Evolutionary conservation across 2,329 filamentous ascomycete genomes (phyloP), one percentile per base, ranked within the genome.

Genomic region (Emergomyces orientalis): DNA sequence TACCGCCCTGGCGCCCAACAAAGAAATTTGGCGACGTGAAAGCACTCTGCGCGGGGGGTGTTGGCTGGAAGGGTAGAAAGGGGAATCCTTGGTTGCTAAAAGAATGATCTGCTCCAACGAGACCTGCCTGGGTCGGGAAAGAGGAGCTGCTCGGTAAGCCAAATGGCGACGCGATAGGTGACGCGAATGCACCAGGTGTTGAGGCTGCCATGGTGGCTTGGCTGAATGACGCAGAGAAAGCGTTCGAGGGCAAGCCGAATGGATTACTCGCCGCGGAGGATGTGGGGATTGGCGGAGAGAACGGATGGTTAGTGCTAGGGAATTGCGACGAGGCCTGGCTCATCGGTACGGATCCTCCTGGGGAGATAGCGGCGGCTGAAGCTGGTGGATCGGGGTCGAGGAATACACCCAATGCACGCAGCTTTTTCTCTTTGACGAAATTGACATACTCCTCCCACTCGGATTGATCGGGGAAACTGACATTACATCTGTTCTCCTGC

Each of bases 351-450:
- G 80, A 80, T n/a, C 79, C 84, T 11, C 79, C 84, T 9, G 87
- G 87, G 17, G 91, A 93, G 67, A 88, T 81, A 3, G 86, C 85
- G 51, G 78, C 27, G 60, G 81, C 76, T 13, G 86, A 59, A 60
- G 81, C 76, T 13, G 86, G 84, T 13, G 86, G 84, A 60, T 94
- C 90, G 6, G 91, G 88, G 58, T 88, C 89, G 65, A 90, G 82
- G 22, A 86, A 91, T 14, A 97, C 94, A 67, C 94, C 94, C 62
- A 99, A 82, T 59, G 93, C 92, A 65, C 91, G 87, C 60, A 99
- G 81, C 77, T 97, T 99, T 65, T 93, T 91, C 77, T 99, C 94
- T 68, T 90, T 86, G 43, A 97, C 79, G 67, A 88, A 87, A 62
- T 88, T 84, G 63, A 92, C 88, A 74, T 97, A 96, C 32, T 86